A percentile compares a stretch with the other conserved stretches of the same genome.
Evolutionary conservation across 1,284 basidiomycete genomes (phyloP).

Genomic region (Ceratobasidium sp.): DNA sequence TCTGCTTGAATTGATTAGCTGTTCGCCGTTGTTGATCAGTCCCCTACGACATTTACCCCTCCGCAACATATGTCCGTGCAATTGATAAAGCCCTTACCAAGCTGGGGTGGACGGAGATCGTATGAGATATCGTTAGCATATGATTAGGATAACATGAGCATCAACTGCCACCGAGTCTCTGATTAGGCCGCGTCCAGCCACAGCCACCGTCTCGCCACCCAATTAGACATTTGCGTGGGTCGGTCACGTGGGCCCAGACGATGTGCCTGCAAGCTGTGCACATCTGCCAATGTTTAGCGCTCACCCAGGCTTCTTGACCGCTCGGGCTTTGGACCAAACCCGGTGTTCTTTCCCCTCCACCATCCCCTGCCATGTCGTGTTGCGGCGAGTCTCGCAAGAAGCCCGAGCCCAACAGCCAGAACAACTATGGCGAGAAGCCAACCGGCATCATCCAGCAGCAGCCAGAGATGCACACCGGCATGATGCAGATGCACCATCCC

Average conservation of each 20-base stretch:
- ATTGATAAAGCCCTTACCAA: too few relatives aligned
- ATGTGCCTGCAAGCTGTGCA: not conserved
- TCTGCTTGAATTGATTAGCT: too few relatives aligned
- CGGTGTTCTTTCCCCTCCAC: not conserved
- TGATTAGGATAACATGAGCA: too few relatives aligned
- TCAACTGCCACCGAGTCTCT: too few relatives aligned
- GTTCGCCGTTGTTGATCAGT: too few relatives aligned
- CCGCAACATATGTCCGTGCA: too few relatives aligned
- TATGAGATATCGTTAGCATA: too few relatives aligned
- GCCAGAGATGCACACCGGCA: not conserved
- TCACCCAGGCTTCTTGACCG: not conserved
- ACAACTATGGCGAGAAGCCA: not conserved
- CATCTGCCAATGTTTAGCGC: slow-evolving; percentile 16
- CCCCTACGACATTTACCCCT: too few relatives aligned
- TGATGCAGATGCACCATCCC: slow-evolving; percentile 12
- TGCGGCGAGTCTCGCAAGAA: slow-evolving; percentile 32
- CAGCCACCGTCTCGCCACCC: not conserved
- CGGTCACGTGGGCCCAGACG: not conserved
- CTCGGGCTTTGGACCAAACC: not conserved
- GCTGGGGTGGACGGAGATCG: too few relatives aligned
- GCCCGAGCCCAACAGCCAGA: slow-evolving; percentile 29
- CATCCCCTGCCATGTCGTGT: slow-evolving; percentile 34
- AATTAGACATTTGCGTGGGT: not conserved
- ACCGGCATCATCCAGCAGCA: not conserved
- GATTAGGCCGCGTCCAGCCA: too few relatives aligned